Percentiles rank a stretch among this genome's conserved stretches.
Evolutionary conservation across 495 filamentous ascomycete species (phyloP).

Genomic region (Neurospora tetrasperma): DNA sequence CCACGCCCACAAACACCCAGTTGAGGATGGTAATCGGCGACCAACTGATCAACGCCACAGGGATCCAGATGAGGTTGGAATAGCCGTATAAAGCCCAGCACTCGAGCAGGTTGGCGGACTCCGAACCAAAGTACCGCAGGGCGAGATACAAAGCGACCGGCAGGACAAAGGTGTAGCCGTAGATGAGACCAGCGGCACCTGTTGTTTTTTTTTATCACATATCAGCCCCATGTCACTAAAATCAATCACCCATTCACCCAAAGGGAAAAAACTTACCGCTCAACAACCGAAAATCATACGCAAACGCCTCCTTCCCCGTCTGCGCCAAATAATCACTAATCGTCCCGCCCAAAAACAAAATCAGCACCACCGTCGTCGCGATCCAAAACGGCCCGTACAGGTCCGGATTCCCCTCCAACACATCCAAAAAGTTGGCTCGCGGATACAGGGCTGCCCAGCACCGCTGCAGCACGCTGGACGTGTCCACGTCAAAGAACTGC

Average conservation of each 20-base stretch:
- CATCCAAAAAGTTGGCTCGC: constrained; percentile 86
- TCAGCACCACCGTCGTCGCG: constrained; percentile 92
- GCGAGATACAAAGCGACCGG: constrained; percentile 79
- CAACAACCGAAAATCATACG: constrained; percentile 82
- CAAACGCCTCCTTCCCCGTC: constrained; percentile 34
- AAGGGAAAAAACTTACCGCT: constrained; percentile 36
- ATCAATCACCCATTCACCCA: too few species aligned
- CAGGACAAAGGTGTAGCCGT: constrained; percentile 82
- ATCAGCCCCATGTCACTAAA: too few species aligned
- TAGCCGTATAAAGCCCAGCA: constrained; percentile 94
- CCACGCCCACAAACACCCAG: constrained; percentile 84
- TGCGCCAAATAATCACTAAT: constrained; percentile 76
- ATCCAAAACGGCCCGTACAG: constrained; percentile 96
- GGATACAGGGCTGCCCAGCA: constrained; percentile 81
- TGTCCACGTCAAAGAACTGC: constrained; percentile 97
- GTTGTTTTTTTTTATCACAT: neutral
- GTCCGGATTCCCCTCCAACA: constrained; percentile 94
- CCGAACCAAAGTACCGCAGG: constrained; percentile 85
- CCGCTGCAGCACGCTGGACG: constrained; percentile 69
- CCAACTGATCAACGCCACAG: constrained; percentile 84
- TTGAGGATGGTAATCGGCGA: constrained; percentile 76
- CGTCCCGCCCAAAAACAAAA: constrained; percentile 88
- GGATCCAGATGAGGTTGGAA: constrained; percentile 91
- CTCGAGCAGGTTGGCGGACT: constrained; percentile 82
- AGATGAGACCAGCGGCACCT: constrained; percentile 81